A percentile compares a stretch with the other conserved stretches of the same genome.
These are phyloP conservation scores for Aspergillus terreus DNA, from an alignment of 2,329 filamentous ascomycete species.

Conservation along the genomic window DNA sequence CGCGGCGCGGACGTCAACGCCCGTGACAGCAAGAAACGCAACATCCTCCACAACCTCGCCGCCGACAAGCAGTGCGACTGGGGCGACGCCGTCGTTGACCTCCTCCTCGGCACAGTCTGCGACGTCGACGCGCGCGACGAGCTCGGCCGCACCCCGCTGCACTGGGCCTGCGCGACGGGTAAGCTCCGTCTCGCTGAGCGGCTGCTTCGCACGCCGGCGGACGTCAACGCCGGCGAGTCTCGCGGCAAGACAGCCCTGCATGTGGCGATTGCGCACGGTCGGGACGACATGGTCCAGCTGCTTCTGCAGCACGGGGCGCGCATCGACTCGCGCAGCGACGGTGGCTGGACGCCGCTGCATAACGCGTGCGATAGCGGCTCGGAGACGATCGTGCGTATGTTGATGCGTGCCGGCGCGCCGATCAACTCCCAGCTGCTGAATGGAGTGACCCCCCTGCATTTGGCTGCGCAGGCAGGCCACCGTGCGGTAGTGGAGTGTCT, in stretches of 20 bases:
- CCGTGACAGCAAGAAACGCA: slow-evolving; percentile 26
- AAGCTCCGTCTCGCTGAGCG: slow-evolving; percentile 49
- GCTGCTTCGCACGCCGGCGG: slow-evolving; percentile 41
- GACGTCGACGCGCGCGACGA: slow-evolving; percentile 43
- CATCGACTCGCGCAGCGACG: slow-evolving; percentile 47
- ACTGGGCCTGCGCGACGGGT: slow-evolving; percentile 58
- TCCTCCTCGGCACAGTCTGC: slow-evolving; percentile 39
- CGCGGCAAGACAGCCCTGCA: slow-evolving; percentile 48
- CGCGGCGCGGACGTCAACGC: slow-evolving; percentile 35
- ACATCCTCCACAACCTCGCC: slow-evolving; percentile 41
- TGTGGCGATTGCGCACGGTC: slow-evolving; percentile 45
- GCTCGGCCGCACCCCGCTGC: slow-evolving; percentile 50
- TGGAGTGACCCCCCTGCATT: slow-evolving; percentile 38
- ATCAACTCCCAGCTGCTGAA: slow-evolving; percentile 38
- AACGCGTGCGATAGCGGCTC: slow-evolving; percentile 52
- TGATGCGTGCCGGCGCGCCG: slow-evolving; percentile 37
- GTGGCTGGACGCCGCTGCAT: slow-evolving; percentile 53
- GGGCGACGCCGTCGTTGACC: slow-evolving; percentile 43
- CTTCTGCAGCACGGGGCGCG: slow-evolving; percentile 45
- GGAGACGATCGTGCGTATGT: slow-evolving; percentile 41
- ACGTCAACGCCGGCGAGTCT: slow-evolving; percentile 42
- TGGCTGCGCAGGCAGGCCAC: slow-evolving; percentile 39
- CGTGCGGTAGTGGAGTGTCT: slow-evolving; percentile 34
- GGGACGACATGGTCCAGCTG: slow-evolving; percentile 34
- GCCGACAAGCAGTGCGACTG: slow-evolving; percentile 47